Evolutionary conservation across 768 basidiomycete species (phyloP).

Genomic region (Leccinum boreale): DNA sequence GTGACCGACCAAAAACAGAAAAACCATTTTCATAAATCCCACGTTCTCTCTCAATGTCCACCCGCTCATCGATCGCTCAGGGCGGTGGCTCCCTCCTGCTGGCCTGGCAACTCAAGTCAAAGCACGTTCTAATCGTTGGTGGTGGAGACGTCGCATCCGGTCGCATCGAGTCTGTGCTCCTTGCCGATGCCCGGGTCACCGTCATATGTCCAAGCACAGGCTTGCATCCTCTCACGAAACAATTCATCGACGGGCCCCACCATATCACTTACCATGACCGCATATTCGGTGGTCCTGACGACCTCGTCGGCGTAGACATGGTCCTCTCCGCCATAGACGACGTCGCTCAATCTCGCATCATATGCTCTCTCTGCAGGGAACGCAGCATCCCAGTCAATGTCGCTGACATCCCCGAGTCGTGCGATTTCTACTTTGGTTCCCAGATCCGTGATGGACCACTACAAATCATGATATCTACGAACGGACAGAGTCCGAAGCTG

Average conservation of each 20-base stretch:
- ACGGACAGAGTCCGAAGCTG: conserved; percentile 88
- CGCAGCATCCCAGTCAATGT: conserved; percentile 86
- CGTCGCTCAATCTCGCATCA: conserved; percentile 63
- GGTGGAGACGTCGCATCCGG: conserved; percentile 91
- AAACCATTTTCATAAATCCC: background rate
- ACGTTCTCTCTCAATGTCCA: conserved; percentile 6
- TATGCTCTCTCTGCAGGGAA: conserved; percentile 65
- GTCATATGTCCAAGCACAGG: conserved; percentile 71
- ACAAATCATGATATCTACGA: conserved; percentile 95
- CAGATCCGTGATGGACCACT: conserved; percentile 88
- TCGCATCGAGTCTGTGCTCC: conserved; percentile 81
- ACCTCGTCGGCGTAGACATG: conserved; percentile 74
- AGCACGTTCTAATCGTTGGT: conserved; percentile 86
- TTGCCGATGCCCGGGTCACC: conserved; percentile 73
- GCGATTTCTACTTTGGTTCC: conserved; percentile 98
- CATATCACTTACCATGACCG: conserved; percentile 72
- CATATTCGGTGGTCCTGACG: conserved; percentile 58
- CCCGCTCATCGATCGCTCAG: conserved; percentile 2
- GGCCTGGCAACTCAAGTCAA: conserved; percentile 89
- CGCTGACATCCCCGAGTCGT: conserved; percentile 91
- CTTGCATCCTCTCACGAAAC: conserved; percentile 57
- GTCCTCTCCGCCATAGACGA: conserved; percentile 94
- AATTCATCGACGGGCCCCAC: conserved; percentile 42
- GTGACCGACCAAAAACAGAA: conserved; percentile 2
- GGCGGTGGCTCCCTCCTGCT: conserved; percentile 79